phyloP scores from a whole-genome alignment of 495 filamentous ascomycete species.

The Aspergillus bridgeri region DNA sequence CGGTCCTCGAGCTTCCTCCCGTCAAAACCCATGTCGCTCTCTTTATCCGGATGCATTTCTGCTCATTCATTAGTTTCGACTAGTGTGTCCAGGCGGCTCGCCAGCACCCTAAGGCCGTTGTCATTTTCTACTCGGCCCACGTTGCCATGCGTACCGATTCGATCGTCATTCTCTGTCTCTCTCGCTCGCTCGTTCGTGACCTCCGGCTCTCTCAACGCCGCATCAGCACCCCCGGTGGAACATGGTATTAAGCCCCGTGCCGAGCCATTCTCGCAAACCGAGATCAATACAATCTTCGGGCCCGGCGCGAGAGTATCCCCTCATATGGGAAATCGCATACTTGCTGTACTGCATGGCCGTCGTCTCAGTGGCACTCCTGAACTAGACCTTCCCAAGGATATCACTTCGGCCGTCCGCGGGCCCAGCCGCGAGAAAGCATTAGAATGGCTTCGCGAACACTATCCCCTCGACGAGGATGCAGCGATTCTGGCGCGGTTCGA shows the following conservation, averaged over 20 bases:
- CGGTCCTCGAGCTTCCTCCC: constrained; percentile 28
- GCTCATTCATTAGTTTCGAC: constrained; percentile 16
- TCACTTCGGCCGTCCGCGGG: constrained; percentile 38
- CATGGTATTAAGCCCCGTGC: constrained; percentile 19
- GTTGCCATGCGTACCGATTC: not conserved
- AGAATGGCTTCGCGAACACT: constrained; percentile 62
- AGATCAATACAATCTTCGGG: constrained; percentile 65
- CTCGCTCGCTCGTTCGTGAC: constrained; percentile 25
- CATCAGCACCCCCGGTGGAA: constrained; percentile 14
- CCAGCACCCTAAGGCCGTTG: constrained; percentile 8
- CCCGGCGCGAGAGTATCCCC: constrained; percentile 37
- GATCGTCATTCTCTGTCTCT: not conserved
- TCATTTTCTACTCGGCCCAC: not conserved
- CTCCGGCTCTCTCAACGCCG: constrained; percentile 12
- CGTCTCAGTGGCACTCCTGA: constrained; percentile 74
- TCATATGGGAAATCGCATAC: constrained; percentile 57
- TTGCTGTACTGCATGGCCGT: constrained; percentile 68
- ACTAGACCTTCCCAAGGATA: constrained; percentile 39
- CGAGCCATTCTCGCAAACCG: constrained; percentile 42
- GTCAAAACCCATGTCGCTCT: constrained; percentile 12
- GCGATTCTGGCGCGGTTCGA: constrained; percentile 61
- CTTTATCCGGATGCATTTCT: constrained; percentile 23
- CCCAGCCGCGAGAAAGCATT: constrained; percentile 49
- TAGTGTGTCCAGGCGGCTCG: constrained; percentile 18
- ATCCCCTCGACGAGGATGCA: constrained; percentile 73